Percentiles rank a stretch among this genome's conserved stretches.
Conservation (phyloP, 2,329 filamentous ascomycete genomes). For the Mycosphaerella sp. region DNA sequence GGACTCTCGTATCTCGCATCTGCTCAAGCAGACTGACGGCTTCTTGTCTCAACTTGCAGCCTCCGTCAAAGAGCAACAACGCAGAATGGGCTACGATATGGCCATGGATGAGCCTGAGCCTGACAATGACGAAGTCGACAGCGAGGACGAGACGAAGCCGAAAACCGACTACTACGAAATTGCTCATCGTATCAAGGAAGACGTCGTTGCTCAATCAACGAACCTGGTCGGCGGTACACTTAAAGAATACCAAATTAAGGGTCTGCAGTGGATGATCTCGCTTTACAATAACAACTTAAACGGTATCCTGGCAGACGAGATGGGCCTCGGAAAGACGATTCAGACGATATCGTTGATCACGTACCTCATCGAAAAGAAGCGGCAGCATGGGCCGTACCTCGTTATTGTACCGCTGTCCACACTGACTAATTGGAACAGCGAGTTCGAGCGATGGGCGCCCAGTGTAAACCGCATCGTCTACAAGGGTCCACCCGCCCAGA, state of each 20-base stretch:
- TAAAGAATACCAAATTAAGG: constrained; percentile 98
- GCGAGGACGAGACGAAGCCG: constrained; percentile 57
- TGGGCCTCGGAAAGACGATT: constrained; percentile 99
- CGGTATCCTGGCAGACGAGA: constrained; percentile 96
- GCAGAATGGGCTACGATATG: constrained; percentile 62
- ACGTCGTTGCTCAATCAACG: constrained; percentile 71
- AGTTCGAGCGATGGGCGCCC: constrained; percentile 99
- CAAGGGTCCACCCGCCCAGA: constrained; percentile 83
- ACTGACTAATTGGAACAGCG: constrained; percentile 95
- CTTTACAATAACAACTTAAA: constrained; percentile 99
- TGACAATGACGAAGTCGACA: constrained; percentile 62
- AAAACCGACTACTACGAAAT: constrained; percentile 99
- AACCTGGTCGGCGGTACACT: constrained; percentile 87
- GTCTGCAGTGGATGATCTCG: constrained; percentile 99
- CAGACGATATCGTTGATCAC: constrained; percentile 98
- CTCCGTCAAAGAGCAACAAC: constrained; percentile 90
- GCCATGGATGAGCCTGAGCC: constrained; percentile 54
- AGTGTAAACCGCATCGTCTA: constrained; percentile 83
- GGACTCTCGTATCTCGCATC: constrained; percentile 96
- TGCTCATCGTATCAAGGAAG: constrained; percentile 91
- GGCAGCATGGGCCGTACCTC: constrained; percentile 83
- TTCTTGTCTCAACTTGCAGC: constrained; percentile 94
- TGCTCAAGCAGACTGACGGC: constrained; percentile 93
- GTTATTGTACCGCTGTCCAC: constrained; percentile 97
- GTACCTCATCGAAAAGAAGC: constrained; percentile 93